phyloP scores from a whole-genome alignment of 164 flowering plant genomes.

The Euptelea pleiosperma region DNA sequence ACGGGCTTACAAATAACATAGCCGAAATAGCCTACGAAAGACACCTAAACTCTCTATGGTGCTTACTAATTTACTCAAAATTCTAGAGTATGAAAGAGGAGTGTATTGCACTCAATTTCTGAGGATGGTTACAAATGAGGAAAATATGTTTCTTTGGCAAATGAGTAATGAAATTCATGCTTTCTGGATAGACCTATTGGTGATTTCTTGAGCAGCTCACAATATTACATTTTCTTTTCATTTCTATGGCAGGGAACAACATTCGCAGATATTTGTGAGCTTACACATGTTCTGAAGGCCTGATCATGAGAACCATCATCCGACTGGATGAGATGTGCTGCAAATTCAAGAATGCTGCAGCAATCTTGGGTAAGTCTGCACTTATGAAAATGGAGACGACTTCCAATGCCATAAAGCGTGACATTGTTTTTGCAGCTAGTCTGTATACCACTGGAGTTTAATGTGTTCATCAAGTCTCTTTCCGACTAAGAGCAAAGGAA shows the following conservation, averaged over 20 bases:
- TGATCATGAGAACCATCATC: slow-evolving; percentile 91
- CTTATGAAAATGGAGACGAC: slow-evolving; percentile 96
- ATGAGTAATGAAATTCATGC: too few relatives aligned
- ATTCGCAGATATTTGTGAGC: slow-evolving; percentile 94
- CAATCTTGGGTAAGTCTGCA: slow-evolving; percentile 95
- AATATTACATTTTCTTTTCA: slow-evolving; percentile 1
- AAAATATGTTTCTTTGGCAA: too few relatives aligned
- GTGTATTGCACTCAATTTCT: too few relatives aligned
- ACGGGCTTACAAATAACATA: too few relatives aligned
- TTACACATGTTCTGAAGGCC: slow-evolving; percentile 96
- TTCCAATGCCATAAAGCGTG: slow-evolving; percentile 89
- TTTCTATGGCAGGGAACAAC: slow-evolving; percentile 74
- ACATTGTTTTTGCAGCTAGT: slow-evolving; percentile 96
- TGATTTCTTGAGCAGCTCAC: background rate
- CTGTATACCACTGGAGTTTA: slow-evolving; percentile 82
- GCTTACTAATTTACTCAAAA: too few relatives aligned
- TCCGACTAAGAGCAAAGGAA: background rate
- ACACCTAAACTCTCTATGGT: too few relatives aligned
- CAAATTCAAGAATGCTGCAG: slow-evolving; percentile 88
- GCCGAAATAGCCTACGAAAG: too few relatives aligned
- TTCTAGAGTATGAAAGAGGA: too few relatives aligned
- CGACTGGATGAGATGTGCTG: slow-evolving; percentile 94
- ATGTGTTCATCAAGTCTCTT: background rate
- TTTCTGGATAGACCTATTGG: background rate
- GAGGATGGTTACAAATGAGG: too few relatives aligned